Evolutionary conservation across 2,329 filamentous ascomycete species (phyloP).

Genomic region (Ophiostoma tasmaniense): DNA sequence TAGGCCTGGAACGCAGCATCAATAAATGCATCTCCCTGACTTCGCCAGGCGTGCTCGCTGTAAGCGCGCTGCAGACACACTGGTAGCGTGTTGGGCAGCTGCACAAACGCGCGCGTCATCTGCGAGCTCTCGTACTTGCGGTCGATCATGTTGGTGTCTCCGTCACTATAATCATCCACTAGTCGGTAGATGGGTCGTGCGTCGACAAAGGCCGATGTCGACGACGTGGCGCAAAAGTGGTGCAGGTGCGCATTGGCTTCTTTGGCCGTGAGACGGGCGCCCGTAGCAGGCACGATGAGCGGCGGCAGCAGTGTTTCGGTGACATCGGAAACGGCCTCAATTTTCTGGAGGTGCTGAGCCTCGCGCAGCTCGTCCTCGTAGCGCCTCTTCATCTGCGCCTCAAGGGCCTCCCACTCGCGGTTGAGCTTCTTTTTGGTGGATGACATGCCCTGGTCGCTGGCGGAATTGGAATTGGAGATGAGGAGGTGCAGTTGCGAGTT

Average conservation of each 20-base stretch:
- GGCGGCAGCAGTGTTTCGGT: slow-evolving; percentile 25
- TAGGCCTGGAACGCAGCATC: slow-evolving; percentile 83
- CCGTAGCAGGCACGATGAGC: slow-evolving; percentile 29
- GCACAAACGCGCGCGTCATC: slow-evolving; percentile 50
- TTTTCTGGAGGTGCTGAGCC: slow-evolving; percentile 34
- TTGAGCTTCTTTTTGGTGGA: not conserved
- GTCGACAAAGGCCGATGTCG: slow-evolving; percentile 52
- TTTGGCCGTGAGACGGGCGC: slow-evolving; percentile 62
- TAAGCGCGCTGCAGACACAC: slow-evolving; percentile 45
- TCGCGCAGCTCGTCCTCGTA: slow-evolving; percentile 58
- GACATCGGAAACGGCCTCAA: slow-evolving; percentile 39
- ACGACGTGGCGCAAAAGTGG: slow-evolving; percentile 66
- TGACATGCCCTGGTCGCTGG: not conserved
- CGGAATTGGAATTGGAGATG: slow-evolving; percentile 20
- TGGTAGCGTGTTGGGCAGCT: slow-evolving; percentile 64
- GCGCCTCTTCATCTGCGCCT: slow-evolving; percentile 60
- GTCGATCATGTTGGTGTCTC: not conserved
- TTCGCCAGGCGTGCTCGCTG: slow-evolving; percentile 53
- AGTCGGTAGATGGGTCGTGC: slow-evolving; percentile 54
- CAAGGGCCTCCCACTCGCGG: slow-evolving; percentile 55
- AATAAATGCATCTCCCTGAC: slow-evolving; percentile 63
- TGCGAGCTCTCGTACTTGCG: slow-evolving; percentile 21
- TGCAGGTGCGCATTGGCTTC: slow-evolving; percentile 68
- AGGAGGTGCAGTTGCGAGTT: slow-evolving; percentile 44
- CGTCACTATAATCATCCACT: not conserved